A percentile compares a stretch with the other conserved stretches of the same genome.
These are phyloP conservation scores for Mucor saturninus DNA, from an alignment of 371 early-diverging fungal genomes.

Conservation along the genomic window DNA sequence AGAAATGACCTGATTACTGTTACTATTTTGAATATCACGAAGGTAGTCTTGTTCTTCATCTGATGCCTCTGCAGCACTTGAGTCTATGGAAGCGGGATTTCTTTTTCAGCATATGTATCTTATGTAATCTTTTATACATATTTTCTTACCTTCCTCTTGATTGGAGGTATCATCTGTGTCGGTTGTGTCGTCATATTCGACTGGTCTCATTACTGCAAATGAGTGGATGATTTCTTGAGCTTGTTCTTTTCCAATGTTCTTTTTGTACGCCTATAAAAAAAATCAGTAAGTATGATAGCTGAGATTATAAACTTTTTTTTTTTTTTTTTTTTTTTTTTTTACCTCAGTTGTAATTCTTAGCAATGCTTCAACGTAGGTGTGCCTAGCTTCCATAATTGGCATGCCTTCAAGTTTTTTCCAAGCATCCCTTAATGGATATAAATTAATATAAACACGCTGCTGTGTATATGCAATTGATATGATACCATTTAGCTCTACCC, in stretches of 20 bases:
- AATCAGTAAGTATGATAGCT: slow-evolving; percentile 16
- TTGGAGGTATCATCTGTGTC: slow-evolving; percentile 23
- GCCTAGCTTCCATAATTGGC: slow-evolving; percentile 30
- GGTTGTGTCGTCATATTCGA: slow-evolving; percentile 13
- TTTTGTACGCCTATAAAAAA: slow-evolving; percentile 31
- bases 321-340: neutral
- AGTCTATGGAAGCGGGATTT: no score
- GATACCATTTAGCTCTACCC: slow-evolving; percentile 53
- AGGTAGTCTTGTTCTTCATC: slow-evolving; percentile 31
- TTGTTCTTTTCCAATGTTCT: slow-evolving; percentile 26
- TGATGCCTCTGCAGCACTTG: no score
- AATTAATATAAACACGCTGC: no score
- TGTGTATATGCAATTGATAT: slow-evolving; percentile 14
- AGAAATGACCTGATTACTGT: neutral
- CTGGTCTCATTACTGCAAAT: slow-evolving; percentile 39
- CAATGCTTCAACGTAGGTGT: slow-evolving; percentile 33
- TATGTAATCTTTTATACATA: no score
- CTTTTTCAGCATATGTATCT: no score
- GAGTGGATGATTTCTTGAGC: slow-evolving; percentile 41
- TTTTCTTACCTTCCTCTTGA: neutral
- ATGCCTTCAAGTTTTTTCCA: slow-evolving; percentile 35
- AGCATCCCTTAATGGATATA: slow-evolving; percentile 25
- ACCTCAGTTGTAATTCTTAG: slow-evolving; percentile 31
- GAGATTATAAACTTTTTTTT: neutral
- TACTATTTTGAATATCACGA: slow-evolving; percentile 21